phyloP scores from a whole-genome alignment of 768 basidiomycete species.

The Termitomyces sp. region DNA sequence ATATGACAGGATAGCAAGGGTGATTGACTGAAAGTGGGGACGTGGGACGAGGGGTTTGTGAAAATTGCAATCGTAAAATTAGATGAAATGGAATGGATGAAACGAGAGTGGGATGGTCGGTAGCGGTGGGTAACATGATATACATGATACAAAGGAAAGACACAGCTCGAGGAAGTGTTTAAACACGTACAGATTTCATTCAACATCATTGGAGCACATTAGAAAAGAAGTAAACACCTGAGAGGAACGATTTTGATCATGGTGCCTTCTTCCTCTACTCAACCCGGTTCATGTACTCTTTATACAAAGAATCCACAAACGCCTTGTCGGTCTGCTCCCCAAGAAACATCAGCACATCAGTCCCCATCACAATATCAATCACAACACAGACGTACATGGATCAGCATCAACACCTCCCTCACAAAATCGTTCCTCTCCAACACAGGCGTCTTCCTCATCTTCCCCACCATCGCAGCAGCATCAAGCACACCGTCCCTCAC shows the following conservation, averaged over 20 bases:
- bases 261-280: slow-evolving; percentile 3
- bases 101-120: slow-evolving; percentile 4
- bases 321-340: slow-evolving; percentile 56
- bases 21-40: background rate
- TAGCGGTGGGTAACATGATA: slow-evolving; percentile 3
- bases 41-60: background rate
- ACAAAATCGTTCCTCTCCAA: slow-evolving; percentile 57
- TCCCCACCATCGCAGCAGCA: slow-evolving; percentile 21
- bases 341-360: slow-evolving; percentile 1
- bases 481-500: slow-evolving; percentile 29
- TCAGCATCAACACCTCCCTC: slow-evolving; percentile 54
- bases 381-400: slow-evolving; percentile 45
- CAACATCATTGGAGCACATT: background rate
- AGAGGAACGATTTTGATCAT: background rate
- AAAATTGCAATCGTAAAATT: background rate
- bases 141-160: slow-evolving; percentile 7
- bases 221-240: background rate
- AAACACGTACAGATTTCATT: slow-evolving; percentile 2
- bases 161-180: background rate
- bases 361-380: background rate
- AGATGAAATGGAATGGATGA: background rate
- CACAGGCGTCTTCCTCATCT: slow-evolving; percentile 16
- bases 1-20: slow-evolving; percentile 15
- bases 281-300: slow-evolving; percentile 39
- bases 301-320: slow-evolving; percentile 63